These are phyloP conservation scores for Trichoderma pleuroti DNA, from an alignment of 2,329 filamentous ascomycete genomes.

Conservation along the genomic window DNA sequence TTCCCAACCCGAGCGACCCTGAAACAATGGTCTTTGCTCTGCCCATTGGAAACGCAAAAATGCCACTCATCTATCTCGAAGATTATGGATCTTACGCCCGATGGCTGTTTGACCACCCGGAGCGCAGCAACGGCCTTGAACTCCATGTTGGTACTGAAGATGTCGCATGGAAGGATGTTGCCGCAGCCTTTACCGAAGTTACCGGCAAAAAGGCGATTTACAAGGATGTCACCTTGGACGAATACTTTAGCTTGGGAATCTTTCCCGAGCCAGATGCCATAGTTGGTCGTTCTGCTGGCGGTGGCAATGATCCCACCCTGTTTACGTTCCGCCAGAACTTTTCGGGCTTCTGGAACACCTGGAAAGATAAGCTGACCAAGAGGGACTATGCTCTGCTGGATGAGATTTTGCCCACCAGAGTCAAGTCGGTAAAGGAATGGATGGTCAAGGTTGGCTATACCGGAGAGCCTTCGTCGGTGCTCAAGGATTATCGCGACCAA, in stretches of 20 bases:
- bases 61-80: background rate
- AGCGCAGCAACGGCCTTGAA: background rate
- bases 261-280: background rate
- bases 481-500: background rate
- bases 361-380: background rate
- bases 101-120: background rate
- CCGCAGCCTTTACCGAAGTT: background rate
- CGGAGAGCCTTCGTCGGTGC: background rate
- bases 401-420: background rate
- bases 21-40: background rate
- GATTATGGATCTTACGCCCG: background rate
- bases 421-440: background rate
- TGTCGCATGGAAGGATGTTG: background rate
- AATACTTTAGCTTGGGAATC: background rate
- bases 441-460: background rate
- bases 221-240: background rate
- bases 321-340: background rate
- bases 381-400: background rate
- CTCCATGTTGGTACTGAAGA: background rate
- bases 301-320: background rate
- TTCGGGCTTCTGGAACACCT: background rate
- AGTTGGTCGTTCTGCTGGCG: background rate
- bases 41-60: background rate
- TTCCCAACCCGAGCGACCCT: background rate
- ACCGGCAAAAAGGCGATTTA: background rate